Conservation (phyloP, 805 yeast species). For the Starmera amethionina region DNA sequence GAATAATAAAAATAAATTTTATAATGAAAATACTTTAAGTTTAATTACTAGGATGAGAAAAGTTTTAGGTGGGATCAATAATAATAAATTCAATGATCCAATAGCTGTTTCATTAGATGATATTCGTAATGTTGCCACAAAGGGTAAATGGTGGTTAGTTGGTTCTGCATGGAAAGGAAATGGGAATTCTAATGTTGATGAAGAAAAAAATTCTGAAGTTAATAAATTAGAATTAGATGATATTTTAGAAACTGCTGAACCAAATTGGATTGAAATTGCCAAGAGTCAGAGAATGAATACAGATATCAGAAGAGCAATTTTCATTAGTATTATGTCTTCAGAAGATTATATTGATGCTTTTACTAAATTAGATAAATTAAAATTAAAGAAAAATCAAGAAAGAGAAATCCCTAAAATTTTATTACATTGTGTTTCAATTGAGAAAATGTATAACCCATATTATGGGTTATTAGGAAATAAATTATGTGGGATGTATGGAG, state of each 20-base stretch:
- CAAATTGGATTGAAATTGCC: conserved; percentile 87
- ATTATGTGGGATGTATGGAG: conserved; percentile 62
- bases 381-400: conserved; percentile 69
- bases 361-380: conserved; percentile 69
- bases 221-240: conserved; percentile 4
- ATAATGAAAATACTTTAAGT: conserved; percentile 40
- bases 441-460: conserved; percentile 80
- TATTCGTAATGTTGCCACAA: conserved; percentile 61
- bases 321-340: conserved; percentile 91
- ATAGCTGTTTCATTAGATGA: conserved; percentile 78
- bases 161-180: conserved; percentile 96
- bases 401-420: conserved; percentile 81
- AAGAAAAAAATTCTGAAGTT: conserved; percentile 10
- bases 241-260: conserved; percentile 25
- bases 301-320: conserved; percentile 87
- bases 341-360: conserved; percentile 85
- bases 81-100: conserved; percentile 52
- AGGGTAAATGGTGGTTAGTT: conserved; percentile 98
- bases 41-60: conserved; percentile 53
- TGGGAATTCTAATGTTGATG: conserved; percentile 17
- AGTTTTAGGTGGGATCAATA: conserved; percentile 42
- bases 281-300: conserved; percentile 88
- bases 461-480: conserved; percentile 74
- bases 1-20: conserved; percentile 64
- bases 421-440: conserved; percentile 78